Conservation (phyloP, 2,329 filamentous ascomycete species). For the Sclerotinia subarctica region DNA sequence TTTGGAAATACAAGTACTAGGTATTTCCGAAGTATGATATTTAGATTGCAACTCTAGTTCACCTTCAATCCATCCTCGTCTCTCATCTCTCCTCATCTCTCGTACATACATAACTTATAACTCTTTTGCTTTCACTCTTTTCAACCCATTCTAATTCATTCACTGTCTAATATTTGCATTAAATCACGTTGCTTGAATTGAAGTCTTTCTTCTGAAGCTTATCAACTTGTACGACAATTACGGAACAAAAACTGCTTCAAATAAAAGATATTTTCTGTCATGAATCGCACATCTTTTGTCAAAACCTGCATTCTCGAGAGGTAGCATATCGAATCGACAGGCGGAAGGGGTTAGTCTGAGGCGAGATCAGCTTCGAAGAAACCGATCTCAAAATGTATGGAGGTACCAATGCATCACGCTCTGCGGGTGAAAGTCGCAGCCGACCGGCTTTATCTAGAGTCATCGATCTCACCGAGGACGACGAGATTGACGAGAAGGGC, state of each 20-base stretch:
- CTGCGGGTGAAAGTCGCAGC: neutral
- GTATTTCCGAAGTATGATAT: neutral
- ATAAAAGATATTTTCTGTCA: neutral
- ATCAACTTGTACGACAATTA: neutral
- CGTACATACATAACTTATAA: neutral
- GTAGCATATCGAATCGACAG: neutral
- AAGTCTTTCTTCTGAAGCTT: neutral
- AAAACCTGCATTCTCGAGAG: neutral
- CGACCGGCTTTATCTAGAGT: neutral
- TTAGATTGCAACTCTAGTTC: neutral
- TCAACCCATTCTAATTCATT: neutral
- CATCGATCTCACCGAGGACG: neutral
- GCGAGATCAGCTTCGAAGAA: neutral
- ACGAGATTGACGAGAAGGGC: neutral
- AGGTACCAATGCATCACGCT: neutral
- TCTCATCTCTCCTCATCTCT: too few relatives aligned
- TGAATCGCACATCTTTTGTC: neutral
- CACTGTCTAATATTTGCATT: neutral
- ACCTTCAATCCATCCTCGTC: neutral
- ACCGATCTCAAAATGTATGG: neutral
- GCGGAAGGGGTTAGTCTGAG: neutral
- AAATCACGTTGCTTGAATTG: conserved; percentile 1
- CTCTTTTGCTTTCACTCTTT: neutral
- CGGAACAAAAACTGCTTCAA: neutral
- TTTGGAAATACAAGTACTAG: neutral